Percentiles rank a stretch among this genome's conserved stretches.
These are phyloP conservation scores for Rubia peregrina DNA, from an alignment of 305 asterid genomes.

Conservation along the genomic window DNA sequence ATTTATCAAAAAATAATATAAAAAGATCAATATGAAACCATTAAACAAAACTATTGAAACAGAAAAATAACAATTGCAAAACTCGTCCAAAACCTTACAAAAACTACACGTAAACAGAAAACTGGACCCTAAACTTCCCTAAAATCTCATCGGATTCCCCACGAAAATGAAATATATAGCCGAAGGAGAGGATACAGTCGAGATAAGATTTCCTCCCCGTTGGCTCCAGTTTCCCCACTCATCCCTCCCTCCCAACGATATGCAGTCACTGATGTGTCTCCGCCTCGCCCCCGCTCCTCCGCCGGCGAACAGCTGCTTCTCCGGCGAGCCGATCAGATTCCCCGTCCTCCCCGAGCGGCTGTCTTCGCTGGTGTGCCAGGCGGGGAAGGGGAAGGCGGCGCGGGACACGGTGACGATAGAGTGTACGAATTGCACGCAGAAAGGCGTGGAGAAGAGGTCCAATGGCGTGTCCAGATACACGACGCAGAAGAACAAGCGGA, in stretches of 20 bases:
- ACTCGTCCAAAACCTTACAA: background rate
- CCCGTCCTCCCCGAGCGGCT: background rate
- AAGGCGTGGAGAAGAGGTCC: slow-evolving; percentile 12
- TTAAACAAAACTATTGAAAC: no score
- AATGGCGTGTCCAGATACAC: slow-evolving; percentile 11
- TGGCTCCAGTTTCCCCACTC: background rate
- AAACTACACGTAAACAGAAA: background rate
- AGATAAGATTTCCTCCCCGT: background rate
- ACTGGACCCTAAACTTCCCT: background rate
- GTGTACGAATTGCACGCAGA: slow-evolving; percentile 3
- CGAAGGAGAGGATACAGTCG: background rate
- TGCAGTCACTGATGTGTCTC: slow-evolving; percentile 10
- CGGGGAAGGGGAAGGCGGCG: background rate
- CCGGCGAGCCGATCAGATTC: slow-evolving; percentile 10
- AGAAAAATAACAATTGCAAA: no score
- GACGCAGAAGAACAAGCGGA: slow-evolving; percentile 6
- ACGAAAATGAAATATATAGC: background rate
- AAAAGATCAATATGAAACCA: no score
- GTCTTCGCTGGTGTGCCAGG: slow-evolving; percentile 8
- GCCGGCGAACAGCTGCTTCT: slow-evolving; percentile 6
- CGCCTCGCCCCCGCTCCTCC: slow-evolving; percentile 6
- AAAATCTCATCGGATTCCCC: background rate
- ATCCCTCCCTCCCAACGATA: background rate
- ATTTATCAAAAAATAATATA: no score
- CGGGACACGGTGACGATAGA: slow-evolving; percentile 12